phyloP scores from a whole-genome alignment of 768 basidiomycete genomes.

The Xerocomus brunneocitrinus region DNA sequence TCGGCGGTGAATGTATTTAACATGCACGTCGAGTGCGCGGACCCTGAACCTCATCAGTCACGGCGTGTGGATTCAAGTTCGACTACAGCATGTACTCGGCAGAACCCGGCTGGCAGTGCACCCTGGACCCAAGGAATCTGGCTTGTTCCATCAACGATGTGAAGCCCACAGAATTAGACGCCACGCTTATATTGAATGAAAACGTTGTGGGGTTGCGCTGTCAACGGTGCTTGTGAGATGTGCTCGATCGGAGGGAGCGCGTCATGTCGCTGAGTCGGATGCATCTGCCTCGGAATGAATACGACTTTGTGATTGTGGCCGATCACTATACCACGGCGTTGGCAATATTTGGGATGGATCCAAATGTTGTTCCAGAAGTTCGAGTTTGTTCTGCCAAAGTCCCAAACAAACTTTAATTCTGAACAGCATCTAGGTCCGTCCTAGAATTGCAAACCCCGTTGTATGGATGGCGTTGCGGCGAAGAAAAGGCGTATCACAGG shows the following conservation, averaged over 20 bases:
- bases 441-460: neutral
- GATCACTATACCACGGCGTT: neutral
- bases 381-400: neutral
- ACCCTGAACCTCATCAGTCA: neutral
- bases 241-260: neutral
- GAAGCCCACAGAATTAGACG: neutral
- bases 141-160: neutral
- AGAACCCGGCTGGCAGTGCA: neutral
- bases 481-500: no score
- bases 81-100: no score
- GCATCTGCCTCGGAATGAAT: neutral
- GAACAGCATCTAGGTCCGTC: neutral
- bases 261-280: constrained; percentile 5
- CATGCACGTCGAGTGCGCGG: neutral
- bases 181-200: neutral
- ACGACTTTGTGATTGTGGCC: neutral
- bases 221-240: neutral
- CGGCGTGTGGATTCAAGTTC: neutral
- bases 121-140: neutral
- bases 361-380: neutral
- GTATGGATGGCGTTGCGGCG: no score
- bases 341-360: neutral
- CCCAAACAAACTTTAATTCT: neutral
- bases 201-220: neutral
- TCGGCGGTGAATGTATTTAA: neutral